Evolutionary conservation across 805 yeast species (phyloP).

Genomic region (Metschnikowia bowlesiae): DNA sequence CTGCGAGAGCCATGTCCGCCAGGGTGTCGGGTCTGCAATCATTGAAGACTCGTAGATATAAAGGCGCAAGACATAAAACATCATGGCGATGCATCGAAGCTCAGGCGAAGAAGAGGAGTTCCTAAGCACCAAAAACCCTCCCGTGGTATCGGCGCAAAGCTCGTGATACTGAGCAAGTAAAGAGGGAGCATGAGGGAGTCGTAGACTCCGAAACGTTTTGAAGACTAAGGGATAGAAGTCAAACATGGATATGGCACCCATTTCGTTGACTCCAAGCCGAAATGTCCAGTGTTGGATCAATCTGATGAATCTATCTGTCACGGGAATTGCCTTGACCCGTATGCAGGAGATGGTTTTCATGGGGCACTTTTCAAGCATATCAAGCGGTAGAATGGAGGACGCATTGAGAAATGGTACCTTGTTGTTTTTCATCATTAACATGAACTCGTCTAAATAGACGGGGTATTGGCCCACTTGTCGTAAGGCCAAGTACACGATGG

Average conservation of each 20-base stretch:
- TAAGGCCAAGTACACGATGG: constrained; percentile 50
- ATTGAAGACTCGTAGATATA: constrained; percentile 18
- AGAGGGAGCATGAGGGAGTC: constrained; percentile 47
- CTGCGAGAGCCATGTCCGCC: constrained; percentile 20
- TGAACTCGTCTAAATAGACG: constrained; percentile 45
- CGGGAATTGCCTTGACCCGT: constrained; percentile 39
- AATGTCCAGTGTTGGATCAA: constrained; percentile 12
- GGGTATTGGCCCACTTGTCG: constrained; percentile 44
- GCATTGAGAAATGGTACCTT: constrained; percentile 48
- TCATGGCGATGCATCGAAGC: constrained; percentile 27
- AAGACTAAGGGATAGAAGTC: constrained; percentile 38
- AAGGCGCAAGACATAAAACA: constrained; percentile 29
- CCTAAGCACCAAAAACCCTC: constrained; percentile 6
- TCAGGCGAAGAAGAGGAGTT: constrained; percentile 28
- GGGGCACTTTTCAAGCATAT: constrained; percentile 22
- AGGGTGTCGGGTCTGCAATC: constrained; percentile 12
- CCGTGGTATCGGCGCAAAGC: constrained; percentile 13
- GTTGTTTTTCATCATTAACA: constrained; percentile 38
- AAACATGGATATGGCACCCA: constrained; percentile 14
- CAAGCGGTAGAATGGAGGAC: constrained; percentile 35
- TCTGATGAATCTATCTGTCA: constrained; percentile 31
- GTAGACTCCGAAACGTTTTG: constrained; percentile 36
- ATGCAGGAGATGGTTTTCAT: constrained; percentile 34
- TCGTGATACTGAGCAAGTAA: constrained; percentile 34
- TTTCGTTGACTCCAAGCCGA: constrained; percentile 5